Base-by-base conservation (phyloP, 31 red algal species). In the Bonnemaisonia californica region DNA sequence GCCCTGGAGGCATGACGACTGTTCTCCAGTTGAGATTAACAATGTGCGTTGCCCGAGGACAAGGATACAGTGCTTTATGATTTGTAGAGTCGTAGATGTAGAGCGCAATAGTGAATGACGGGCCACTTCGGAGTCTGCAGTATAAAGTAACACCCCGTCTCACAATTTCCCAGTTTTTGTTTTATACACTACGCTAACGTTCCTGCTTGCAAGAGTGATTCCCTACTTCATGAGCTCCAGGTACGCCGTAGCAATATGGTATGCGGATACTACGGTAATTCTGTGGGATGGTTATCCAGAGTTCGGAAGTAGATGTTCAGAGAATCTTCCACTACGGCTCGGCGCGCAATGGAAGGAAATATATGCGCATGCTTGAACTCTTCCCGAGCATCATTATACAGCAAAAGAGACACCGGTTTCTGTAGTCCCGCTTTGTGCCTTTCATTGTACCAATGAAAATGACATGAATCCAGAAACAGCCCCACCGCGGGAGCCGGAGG, bases 401-500 rank as follows among this genome's bases (percentile, higher is more conserved):
- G 32, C 3, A 30, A 32, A 18, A 83, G 32, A 1, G 42, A 62
- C n/a, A 93, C n/a, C 2, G 90, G 82, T 69, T 82, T 38, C 31
- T 36, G 27, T 38, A 93, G 56, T 2, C 19, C 16, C 3, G 51
- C 57, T 19, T 45, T 48, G 4, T 82, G 83, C 57, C 82, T 41
- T 34, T 81, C 58, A 47, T 93, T 83, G 77, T 93, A 93, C 76
- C 82, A 79, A 22, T 63, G 54, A 57, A 87, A 93, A 58, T 77
- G 77, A 76, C 81, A 86, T 38, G 47, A 82, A 39, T 86, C 74
- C 0, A 93, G 82, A 77, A 87, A 87, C 68, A 93, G 39, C 9
- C 90, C 90, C 19, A 39, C 45, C 2, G 90, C 75, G 1, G 90
- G 90, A 24, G 90, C 90, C 5, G 90, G 90, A 4, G 90, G 82